Evolutionary conservation across 2,329 filamentous ascomycete species (phyloP).

Genomic region (Aspergillus tubingensis): DNA sequence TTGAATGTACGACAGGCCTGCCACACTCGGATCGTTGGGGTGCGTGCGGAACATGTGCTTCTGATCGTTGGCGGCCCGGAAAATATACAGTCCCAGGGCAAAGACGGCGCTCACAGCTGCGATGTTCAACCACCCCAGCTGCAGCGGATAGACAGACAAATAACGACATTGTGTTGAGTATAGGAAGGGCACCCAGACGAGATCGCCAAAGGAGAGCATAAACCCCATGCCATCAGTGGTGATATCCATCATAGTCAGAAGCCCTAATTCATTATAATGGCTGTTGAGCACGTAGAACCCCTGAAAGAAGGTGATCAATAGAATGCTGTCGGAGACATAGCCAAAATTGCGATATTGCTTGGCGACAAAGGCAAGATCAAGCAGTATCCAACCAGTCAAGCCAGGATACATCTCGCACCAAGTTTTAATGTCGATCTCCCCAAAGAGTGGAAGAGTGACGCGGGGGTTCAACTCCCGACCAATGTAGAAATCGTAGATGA

Average conservation of each 20-base stretch:
- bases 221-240: constrained; percentile 88
- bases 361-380: constrained; percentile 78
- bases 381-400: constrained; percentile 79
- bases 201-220: constrained; percentile 87
- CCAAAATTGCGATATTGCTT: constrained; percentile 83
- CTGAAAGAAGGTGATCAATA: constrained; percentile 74
- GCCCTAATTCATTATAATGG: constrained; percentile 78
- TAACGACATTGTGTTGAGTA: constrained; percentile 83
- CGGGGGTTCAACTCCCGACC: constrained; percentile 90
- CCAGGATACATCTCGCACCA: constrained; percentile 86
- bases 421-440: constrained; percentile 78
- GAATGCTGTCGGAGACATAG: constrained; percentile 77
- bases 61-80: constrained; percentile 82
- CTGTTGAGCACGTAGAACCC: constrained; percentile 77
- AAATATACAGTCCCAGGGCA: constrained; percentile 74
- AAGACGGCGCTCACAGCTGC: constrained; percentile 67
- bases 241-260: constrained; percentile 89
- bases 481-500: constrained; percentile 92
- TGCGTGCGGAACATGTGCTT: constrained; percentile 90
- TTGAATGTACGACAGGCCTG: constrained; percentile 80
- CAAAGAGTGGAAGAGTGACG: constrained; percentile 55
- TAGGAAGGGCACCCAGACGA: constrained; percentile 86
- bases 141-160: constrained; percentile 73
- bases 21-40: constrained; percentile 73
- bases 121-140: constrained; percentile 68